Evolutionary conservation across 2,329 filamentous ascomycete species (phyloP), one percentile per base, ranked within the genome.

Genomic region (Arthroderma uncinatum): DNA sequence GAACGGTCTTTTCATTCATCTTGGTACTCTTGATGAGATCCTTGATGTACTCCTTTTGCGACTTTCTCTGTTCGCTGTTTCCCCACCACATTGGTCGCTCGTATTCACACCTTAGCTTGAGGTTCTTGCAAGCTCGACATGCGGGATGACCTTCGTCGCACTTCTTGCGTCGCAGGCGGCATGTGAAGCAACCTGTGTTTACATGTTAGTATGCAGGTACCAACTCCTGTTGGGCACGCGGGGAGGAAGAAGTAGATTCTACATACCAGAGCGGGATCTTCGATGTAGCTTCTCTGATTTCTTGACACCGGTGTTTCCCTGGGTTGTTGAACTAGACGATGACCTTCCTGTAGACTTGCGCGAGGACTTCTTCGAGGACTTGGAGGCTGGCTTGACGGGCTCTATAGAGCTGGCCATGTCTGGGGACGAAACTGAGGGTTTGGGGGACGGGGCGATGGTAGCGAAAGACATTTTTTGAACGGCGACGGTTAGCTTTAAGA

Each of bases 21-120:
- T 97, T 97, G 70, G 93, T 97, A 70, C 86, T 83, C 82, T 95
- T 96, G 79, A 98, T 97, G 73, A 92, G 89, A 73, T 87, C 86
- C 80, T 98, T 98, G 79, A 98, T 95, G 64, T 85, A 78, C 70
- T 97, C 93, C 76, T 97, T 98, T 71, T 96, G 89, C 57, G 84
- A 77, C 65, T 86, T 83, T 64, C 93, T 81, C 68, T 87, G 83
- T 62, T 95, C 90, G 68, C 87, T 87, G 78, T 93, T 96, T 74
- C 86, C 87, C 93, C 93, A 98, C 93, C 93, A 98, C 75, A 88
- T 83, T 37, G 93, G 93, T 68, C 91, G 80, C 79, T 95, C 95
- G 78, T 97, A 98, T 78, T 97, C 90, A 77, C 93, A 98, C 67
- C 81, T 79, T 58, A 98, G 80, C 56, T 87, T 87, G 57, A 98